A percentile compares a stretch with the other conserved stretches of the same genome.
Conservation (phyloP, 140 eudicot genomes). For the Anethum foeniculum region DNA sequence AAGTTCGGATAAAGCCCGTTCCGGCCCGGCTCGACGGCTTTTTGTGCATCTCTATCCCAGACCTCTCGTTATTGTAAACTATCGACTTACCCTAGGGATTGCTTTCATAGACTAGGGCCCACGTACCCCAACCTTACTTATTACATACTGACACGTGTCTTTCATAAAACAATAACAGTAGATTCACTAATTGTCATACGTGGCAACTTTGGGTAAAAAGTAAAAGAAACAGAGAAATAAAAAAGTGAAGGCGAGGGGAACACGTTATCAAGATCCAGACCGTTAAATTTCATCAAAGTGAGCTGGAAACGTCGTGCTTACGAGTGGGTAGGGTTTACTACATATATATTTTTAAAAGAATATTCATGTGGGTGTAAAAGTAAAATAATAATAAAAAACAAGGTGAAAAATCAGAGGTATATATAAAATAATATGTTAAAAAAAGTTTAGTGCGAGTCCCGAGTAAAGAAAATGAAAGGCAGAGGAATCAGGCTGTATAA, state of each 20-base stretch:
- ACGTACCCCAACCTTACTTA: not conserved
- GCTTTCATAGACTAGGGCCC: not conserved
- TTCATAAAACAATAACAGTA: not conserved
- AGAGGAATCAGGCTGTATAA: slow-evolving; percentile 26
- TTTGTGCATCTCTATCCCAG: too few relatives aligned
- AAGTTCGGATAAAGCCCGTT: too few relatives aligned
- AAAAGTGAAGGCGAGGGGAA: slow-evolving; percentile 6
- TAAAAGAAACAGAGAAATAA: not conserved
- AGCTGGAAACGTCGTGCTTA: slow-evolving; percentile 34
- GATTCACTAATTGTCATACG: slow-evolving; percentile 9
- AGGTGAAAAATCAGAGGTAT: not conserved
- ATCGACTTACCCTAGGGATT: slow-evolving; percentile 11
- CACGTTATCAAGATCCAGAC: slow-evolving; percentile 13
- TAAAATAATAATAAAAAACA: not conserved
- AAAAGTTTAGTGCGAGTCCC: slow-evolving; percentile 11
- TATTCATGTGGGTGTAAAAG: not conserved
- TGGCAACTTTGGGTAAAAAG: slow-evolving; percentile 15
- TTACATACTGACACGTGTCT: slow-evolving; percentile 1
- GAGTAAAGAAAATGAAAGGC: slow-evolving; percentile 3
- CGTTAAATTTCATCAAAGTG: slow-evolving; percentile 11
- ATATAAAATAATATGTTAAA: not conserved
- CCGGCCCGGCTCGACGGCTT: too few relatives aligned
- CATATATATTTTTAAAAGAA: too few relatives aligned
- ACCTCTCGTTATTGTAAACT: not conserved
- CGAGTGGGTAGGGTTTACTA: slow-evolving; percentile 2